phyloP scores from a whole-genome alignment of 1,139 yeast genomes.

The Saccharomyces hybrid region DNA sequence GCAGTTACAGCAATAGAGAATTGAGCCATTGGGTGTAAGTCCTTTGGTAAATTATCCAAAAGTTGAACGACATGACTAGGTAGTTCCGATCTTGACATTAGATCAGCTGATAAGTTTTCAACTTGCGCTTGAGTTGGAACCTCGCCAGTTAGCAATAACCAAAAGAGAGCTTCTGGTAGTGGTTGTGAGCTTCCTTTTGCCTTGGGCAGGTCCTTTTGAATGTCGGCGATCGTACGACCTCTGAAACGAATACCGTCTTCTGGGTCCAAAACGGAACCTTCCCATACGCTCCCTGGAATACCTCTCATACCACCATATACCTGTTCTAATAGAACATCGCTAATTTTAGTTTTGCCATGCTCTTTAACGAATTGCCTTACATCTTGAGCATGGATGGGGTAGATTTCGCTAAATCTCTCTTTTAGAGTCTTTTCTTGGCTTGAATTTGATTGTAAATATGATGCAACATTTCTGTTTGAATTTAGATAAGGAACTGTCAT shows the following conservation, averaged over 20 bases:
- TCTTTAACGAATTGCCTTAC: slow-evolving; percentile 84
- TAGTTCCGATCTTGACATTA: slow-evolving; percentile 49
- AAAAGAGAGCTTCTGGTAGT: slow-evolving; percentile 56
- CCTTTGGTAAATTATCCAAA: slow-evolving; percentile 47
- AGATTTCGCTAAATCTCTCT: slow-evolving; percentile 85
- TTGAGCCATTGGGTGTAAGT: slow-evolving; percentile 66
- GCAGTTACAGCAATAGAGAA: slow-evolving; percentile 59
- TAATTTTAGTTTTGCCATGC: slow-evolving; percentile 82
- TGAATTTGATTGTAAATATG: slow-evolving; percentile 2
- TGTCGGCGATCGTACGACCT: slow-evolving; percentile 95
- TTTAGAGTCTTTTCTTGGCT: slow-evolving; percentile 55
- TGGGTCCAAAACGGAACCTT: slow-evolving; percentile 97
- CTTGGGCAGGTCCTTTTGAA: slow-evolving; percentile 87
- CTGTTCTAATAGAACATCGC: slow-evolving; percentile 90
- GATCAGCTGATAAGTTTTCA: slow-evolving; percentile 44
- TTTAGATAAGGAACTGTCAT: neutral
- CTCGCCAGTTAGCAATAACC: slow-evolving; percentile 57
- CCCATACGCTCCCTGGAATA: slow-evolving; percentile 96
- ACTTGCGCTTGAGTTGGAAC: slow-evolving; percentile 51
- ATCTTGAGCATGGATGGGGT: slow-evolving; percentile 89
- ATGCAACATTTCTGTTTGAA: neutral
- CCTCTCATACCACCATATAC: slow-evolving; percentile 99
- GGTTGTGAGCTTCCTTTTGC: slow-evolving; percentile 73
- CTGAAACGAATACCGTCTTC: slow-evolving; percentile 98
- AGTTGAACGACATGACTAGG: slow-evolving; percentile 49